Evolutionary conservation across 2,329 filamentous ascomycete genomes (phyloP).

Genomic region (Trichoderma koningii): DNA sequence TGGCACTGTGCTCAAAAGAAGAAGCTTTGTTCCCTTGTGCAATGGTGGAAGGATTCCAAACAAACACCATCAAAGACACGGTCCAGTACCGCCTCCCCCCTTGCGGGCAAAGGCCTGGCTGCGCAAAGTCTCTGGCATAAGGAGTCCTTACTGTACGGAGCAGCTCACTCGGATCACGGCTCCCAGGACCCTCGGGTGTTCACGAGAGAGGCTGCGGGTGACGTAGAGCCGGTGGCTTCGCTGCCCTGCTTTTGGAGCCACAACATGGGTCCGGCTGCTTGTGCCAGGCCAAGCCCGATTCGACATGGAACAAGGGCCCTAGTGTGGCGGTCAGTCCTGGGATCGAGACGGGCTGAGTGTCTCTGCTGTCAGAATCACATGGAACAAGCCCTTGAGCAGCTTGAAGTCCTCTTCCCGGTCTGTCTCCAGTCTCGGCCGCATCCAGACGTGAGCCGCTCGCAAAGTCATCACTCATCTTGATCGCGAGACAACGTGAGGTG

Average conservation of each 20-base stretch:
- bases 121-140: no score
- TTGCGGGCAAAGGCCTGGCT: background rate
- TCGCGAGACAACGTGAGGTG: slow-evolving; percentile 4
- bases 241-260: slow-evolving; percentile 24
- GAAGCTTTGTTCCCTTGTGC: background rate
- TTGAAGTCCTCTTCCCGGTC: background rate
- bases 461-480: background rate
- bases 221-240: background rate
- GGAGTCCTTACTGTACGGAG: no score
- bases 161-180: slow-evolving; percentile 24
- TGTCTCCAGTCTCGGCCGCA: background rate
- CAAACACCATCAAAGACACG: background rate
- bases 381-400: background rate
- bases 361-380: background rate
- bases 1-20: background rate
- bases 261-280: slow-evolving; percentile 2
- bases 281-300: slow-evolving; percentile 11
- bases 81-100: background rate
- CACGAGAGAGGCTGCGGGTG: slow-evolving; percentile 20
- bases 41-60: background rate
- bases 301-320: background rate
- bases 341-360: background rate
- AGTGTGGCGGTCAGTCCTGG: background rate
- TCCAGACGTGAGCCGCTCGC: background rate
- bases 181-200: slow-evolving; percentile 13